Conservation (phyloP, 192 early-diverging fungal genomes). For the Coemansia biformis region DNA sequence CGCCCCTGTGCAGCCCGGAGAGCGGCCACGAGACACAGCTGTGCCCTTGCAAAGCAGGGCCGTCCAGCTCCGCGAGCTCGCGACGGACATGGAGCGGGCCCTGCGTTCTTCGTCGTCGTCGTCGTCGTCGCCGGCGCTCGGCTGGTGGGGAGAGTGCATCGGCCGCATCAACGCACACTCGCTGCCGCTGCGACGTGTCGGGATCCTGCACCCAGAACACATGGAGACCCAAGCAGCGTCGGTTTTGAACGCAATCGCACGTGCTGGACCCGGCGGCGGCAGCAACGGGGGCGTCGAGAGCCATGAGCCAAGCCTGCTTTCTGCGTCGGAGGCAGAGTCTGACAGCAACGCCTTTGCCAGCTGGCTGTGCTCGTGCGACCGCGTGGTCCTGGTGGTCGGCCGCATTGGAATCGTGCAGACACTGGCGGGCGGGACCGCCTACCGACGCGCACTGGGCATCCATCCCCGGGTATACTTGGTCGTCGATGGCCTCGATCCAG, state of each 20-base stretch:
- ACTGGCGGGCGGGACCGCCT: conserved; percentile 2
- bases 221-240: conserved; percentile 8
- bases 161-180: not conserved
- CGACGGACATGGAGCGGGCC: conserved; percentile 10
- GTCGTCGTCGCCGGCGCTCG: conserved; percentile 8
- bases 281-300: not conserved
- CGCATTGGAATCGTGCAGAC: conserved; percentile 12
- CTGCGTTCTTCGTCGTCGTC: conserved; percentile 4
- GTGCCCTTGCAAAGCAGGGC: no score
- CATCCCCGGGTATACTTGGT: conserved; percentile 14
- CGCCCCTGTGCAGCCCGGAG: no score
- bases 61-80: conserved; percentile 9
- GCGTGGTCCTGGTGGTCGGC: conserved; percentile 20
- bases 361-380: conserved; percentile 28
- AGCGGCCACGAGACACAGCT: no score
- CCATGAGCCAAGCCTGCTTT: conserved; percentile 6
- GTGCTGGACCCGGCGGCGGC: not conserved
- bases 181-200: conserved; percentile 3
- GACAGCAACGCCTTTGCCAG: conserved; percentile 13
- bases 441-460: conserved; percentile 11
- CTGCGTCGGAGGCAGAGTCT: conserved; percentile 2
- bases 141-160: conserved; percentile 23
- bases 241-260: not conserved
- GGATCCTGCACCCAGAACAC: conserved; percentile 15
- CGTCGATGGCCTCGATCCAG: conserved; percentile 13